Percentiles rank a stretch among this genome's conserved stretches.
phyloP scores from a whole-genome alignment of 768 basidiomycete genomes.

The Russula sp. region DNA sequence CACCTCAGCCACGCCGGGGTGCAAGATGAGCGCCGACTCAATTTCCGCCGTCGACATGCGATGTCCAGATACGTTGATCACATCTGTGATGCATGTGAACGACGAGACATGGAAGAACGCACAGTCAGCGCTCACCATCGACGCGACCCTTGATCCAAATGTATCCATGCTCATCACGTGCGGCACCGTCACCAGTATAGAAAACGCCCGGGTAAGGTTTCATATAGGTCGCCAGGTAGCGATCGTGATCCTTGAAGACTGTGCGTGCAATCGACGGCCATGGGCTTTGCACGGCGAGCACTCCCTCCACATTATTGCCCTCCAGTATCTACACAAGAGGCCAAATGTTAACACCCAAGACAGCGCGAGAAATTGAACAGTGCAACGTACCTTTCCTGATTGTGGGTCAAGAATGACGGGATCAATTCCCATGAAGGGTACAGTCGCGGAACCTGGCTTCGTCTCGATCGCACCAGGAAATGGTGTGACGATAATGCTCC shows the following conservation, averaged over 20 bases:
- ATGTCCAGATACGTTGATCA: conserved; percentile 98
- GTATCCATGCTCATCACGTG: conserved; percentile 92
- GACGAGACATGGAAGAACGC: conserved; percentile 4
- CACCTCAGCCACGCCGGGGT: conserved; percentile 94
- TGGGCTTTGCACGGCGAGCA: conserved; percentile 77
- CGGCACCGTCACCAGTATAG: conserved; percentile 98
- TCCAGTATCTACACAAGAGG: conserved; percentile 48
- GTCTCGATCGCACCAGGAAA: conserved; percentile 95
- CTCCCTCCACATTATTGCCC: conserved; percentile 87
- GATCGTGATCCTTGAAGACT: conserved; percentile 87
- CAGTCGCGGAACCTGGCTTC: conserved; percentile 94
- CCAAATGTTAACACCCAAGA: not conserved
- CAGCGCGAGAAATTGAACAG: conserved; percentile 2
- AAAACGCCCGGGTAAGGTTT: conserved; percentile 86
- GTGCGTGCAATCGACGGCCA: conserved; percentile 97
- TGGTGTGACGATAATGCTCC: conserved; percentile 91
- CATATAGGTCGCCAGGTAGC: conserved; percentile 79
- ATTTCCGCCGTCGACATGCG: conserved; percentile 97
- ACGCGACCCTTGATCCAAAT: conserved; percentile 99
- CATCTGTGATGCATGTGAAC: conserved; percentile 51
- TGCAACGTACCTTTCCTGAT: conserved; percentile 64
- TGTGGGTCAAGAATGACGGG: conserved; percentile 83
- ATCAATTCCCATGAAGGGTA: conserved; percentile 96
- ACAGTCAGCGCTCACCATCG: conserved; percentile 58
- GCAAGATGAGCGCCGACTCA: conserved; percentile 92